Evolutionary conservation across 768 basidiomycete genomes (phyloP), one percentile per base, ranked within the genome.

Genomic region (Serendipita indica): DNA sequence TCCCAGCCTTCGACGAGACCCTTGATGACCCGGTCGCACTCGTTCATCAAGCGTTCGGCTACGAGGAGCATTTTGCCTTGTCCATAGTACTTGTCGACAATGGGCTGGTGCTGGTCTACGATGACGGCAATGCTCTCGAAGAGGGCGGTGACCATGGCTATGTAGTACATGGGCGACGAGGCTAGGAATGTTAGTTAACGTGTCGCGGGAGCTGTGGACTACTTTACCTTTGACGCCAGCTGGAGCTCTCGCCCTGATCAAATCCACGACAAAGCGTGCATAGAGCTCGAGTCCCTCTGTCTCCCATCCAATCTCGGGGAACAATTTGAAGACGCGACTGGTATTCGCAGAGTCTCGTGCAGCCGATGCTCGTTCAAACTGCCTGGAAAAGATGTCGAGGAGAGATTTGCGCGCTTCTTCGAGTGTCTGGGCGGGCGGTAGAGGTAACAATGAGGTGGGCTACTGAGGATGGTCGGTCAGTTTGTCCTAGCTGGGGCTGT

Each of bases 31-130:
- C 82, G 75, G 69, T 97, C 94, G 58, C 87, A 88, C 67, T 98
- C 93, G 59, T 83, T 79, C 49, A 96, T 69, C 5, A 99, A 73
- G 39, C 82, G 77, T 22, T 76, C 72, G 1, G 92, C 79, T 12
- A 94, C 90, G 33, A 71, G 77, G 39, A 75, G 72, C 94, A 98
- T 98, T 68, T 86, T 85, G 0, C 90, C 87, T 6, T 69, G 64
- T 0, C 96, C 96, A 65, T 99, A 99, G 71, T 99, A 98, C 71
- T 96, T 98, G 67, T 97, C 94, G 0, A 99, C 93, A 3, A 99
- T 82, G 1, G 91, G 89, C 64, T 96, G 94, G 67, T 99, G 96
- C 66, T 99, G 96, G 65, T 94, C 91, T 20, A 99, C 84, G 63
- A 99, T 91, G 75, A 89, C 81, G 0, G 93, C 96, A 56, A 99